These are phyloP conservation scores for Auriscalpium orientale DNA, from an alignment of 768 basidiomycete species.

Conservation along the genomic window DNA sequence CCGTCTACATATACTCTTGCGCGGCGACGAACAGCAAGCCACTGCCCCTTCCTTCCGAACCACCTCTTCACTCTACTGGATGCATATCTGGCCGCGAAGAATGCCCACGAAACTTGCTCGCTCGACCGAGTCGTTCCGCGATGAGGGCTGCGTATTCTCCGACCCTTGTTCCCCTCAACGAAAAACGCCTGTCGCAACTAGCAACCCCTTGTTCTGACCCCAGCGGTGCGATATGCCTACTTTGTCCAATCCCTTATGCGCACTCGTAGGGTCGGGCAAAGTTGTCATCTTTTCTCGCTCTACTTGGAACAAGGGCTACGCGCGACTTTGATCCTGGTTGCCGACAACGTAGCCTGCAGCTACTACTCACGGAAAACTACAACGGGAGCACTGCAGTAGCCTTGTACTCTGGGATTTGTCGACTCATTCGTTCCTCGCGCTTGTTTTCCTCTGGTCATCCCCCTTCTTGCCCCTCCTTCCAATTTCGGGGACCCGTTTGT, in stretches of 20 bases:
- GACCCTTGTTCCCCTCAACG: neutral
- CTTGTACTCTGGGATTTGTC: too few relatives aligned
- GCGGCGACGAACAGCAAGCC: too few relatives aligned
- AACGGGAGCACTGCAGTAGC: too few relatives aligned
- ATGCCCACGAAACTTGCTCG: neutral
- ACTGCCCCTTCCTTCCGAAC: slow-evolving; percentile 1
- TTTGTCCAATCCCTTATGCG: neutral
- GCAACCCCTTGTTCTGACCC: neutral
- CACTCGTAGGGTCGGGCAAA: neutral
- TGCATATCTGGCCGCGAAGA: neutral
- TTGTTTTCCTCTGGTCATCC: too few relatives aligned
- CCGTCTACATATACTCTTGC: slow-evolving; percentile 4
- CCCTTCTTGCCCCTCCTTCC: too few relatives aligned
- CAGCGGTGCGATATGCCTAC: neutral
- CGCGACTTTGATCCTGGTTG: neutral
- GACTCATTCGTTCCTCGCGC: too few relatives aligned
- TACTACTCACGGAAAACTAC: too few relatives aligned
- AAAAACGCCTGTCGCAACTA: neutral
- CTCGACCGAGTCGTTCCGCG: neutral
- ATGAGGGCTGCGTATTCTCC: neutral
- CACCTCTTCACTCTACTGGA: neutral
- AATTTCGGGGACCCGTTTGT: too few relatives aligned
- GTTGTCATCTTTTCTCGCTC: neutral
- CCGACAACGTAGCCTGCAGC: neutral
- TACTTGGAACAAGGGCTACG: neutral